phyloP scores from a whole-genome alignment of 1,139 yeast species.

The Geotrichum bryndzae region DNA sequence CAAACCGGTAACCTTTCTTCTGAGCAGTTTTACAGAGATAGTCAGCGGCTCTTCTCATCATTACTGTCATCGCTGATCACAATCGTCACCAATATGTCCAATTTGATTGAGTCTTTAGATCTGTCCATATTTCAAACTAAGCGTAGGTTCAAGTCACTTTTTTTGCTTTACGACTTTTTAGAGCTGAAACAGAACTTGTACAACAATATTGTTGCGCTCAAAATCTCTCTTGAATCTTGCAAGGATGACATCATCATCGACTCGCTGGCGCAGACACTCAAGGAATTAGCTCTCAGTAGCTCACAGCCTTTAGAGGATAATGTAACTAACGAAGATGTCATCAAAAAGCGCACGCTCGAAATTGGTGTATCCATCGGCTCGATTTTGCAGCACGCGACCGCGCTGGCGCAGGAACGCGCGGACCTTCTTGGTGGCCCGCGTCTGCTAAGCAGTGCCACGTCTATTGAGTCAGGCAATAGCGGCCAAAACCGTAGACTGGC shows the following conservation, averaged over 20 bases:
- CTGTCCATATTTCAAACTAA: constrained; percentile 25
- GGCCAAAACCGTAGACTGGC: not conserved
- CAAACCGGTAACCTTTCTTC: constrained; percentile 13
- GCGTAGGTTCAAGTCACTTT: constrained; percentile 40
- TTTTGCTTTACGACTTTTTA: constrained; percentile 64
- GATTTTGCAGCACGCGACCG: not conserved
- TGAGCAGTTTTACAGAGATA: constrained; percentile 7
- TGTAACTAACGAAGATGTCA: not conserved
- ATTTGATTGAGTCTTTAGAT: constrained; percentile 28
- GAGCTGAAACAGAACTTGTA: constrained; percentile 70
- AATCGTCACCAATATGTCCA: not conserved
- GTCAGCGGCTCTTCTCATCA: constrained; percentile 20
- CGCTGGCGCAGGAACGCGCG: not conserved
- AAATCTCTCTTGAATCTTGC: constrained; percentile 63
- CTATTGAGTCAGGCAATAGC: not conserved
- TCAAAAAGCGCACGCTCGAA: not conserved
- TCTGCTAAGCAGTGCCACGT: not conserved
- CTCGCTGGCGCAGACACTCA: constrained; percentile 14
- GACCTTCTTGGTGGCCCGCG: not conserved
- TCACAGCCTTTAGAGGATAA: constrained; percentile 1
- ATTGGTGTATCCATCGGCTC: not conserved
- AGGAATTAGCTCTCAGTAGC: not conserved
- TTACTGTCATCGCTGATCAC: constrained; percentile 16
- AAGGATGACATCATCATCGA: constrained; percentile 22
- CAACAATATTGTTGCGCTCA: constrained; percentile 51